Conservation (phyloP, 805 yeast species). For the Hanseniaspora valbyensis region DNA sequence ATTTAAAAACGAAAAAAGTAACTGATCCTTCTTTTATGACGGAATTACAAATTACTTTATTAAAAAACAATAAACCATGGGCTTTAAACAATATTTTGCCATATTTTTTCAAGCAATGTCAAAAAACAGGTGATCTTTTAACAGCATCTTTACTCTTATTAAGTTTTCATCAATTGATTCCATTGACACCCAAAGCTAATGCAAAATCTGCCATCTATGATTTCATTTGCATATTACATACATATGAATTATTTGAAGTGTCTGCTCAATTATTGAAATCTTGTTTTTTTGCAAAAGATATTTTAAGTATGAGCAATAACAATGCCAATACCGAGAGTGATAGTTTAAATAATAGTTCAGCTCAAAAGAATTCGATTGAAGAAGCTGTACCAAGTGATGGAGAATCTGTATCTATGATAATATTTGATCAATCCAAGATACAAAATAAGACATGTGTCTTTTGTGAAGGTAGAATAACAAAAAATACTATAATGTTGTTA, state of each 20-base stretch:
- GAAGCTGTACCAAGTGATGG: background rate
- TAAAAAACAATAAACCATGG: constrained; percentile 24
- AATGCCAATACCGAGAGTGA: too few species aligned
- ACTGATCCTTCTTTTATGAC: constrained; percentile 15
- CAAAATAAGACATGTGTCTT: constrained; percentile 47
- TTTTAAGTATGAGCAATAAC: constrained; percentile 10
- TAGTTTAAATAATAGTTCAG: too few species aligned
- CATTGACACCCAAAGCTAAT: constrained; percentile 22
- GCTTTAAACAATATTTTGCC: constrained; percentile 23
- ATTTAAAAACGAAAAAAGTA: too few species aligned
- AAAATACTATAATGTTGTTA: constrained; percentile 49
- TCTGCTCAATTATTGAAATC: constrained; percentile 28
- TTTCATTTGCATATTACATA: constrained; percentile 26
- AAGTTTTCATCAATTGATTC: constrained; percentile 26
- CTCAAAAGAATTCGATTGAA: too few species aligned
- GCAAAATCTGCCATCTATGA: constrained; percentile 26
- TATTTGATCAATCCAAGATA: background rate
- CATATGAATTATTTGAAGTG: constrained; percentile 28
- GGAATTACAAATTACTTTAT: constrained; percentile 13
- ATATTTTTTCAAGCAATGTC: constrained; percentile 27
- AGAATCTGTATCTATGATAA: background rate
- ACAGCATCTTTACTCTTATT: constrained; percentile 25
- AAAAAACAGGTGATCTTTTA: constrained; percentile 26
- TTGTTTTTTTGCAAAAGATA: constrained; percentile 24
- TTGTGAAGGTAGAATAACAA: constrained; percentile 68